Base-by-base conservation (phyloP, 495 filamentous ascomycete genomes). In the Achaetomiella virescens region DNA sequence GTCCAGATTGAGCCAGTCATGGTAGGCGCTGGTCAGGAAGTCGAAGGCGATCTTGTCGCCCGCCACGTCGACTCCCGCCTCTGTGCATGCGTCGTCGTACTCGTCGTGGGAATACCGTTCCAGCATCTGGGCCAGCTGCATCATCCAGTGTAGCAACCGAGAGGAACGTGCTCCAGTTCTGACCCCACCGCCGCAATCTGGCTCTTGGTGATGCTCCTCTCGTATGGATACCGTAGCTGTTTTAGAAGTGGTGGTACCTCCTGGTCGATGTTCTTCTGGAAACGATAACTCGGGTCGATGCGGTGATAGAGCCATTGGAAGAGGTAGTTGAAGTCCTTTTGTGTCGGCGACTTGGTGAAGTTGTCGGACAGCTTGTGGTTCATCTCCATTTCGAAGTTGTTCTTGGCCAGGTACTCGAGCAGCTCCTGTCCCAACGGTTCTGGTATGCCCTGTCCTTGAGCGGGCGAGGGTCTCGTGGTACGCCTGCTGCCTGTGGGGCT, bases 251-350 rank as follows among this genome's bases (percentile, higher is more conserved):
- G 84, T 12, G 91, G 90, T 0, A 97, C 91, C 67, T 99, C 93
- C 17, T 89, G 84, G 69, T 97, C 93, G 65, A 97, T 95, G 35
- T 84, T 85, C 66, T 93, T 95, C 58, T 86, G 84, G 65, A 97
- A 96, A 15, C 85, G 82, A 66, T 97, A 95, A 52, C 85, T 85
- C 0, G 93, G 91, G 66, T 99, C 93, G 55, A 99, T 90, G 40
- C 89, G 86, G 61, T 88, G 87, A 67, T 99, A 99, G 1, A 99
- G 79, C 87, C 90, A 99, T 70, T 97, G 90, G 69, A 99, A 99
- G 71, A 97, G 91, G 61, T 79, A 84, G 65, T 91, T 89, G 72
- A 97, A 99, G 68, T 99, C 93, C 66, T 97, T 99, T 62, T 96
- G 90, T 4, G 91, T 97, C n/a, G 93, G 95, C 36, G 86, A 91